Base-by-base conservation (phyloP, 129 eudicot species). In the Smallanthus sonchifolius region DNA sequence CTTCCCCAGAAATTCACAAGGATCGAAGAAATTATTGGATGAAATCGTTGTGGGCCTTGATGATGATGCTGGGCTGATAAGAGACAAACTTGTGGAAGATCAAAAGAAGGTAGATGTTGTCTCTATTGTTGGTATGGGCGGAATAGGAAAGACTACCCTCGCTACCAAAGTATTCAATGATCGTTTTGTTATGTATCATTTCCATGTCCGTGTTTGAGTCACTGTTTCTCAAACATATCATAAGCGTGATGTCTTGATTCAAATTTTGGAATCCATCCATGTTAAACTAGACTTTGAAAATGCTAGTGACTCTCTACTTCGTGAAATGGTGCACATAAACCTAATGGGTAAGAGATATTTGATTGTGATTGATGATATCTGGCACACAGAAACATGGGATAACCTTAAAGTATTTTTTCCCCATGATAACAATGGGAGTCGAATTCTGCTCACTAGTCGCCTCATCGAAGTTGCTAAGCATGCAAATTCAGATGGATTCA, bases 331-430 rank as follows among this genome's bases (percentile, higher is more conserved):
- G 75, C 75, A 68, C 75, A 16, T 32, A 4, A 1, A 13, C 0
- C 63, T 84, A 67, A 40, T 9, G 34, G 71, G 65, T 40, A 34
- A 43, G 62, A 84, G 75, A 56, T 84, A 84, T 68, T 45, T 80
- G 49, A 77, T 84, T 9, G 79, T 80, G 9, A 73, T 77, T 14
- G 85, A 84, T 81, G 88, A 84, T 55, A 37, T 84, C 2, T 77
- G 88, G 83, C 42, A 40, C 20, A 77, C 16, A 0, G 63, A 69
- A n/a, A 77, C 68, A 3, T 84, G 83, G 83, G 66, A 80, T 61
- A 65, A 69, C 15, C 9, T 80, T 14, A 24, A 24, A 24, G 30
- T 24, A 24, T 24, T 24, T 24, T 24, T 24, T 1, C 30, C 30
- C 30, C 30, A 24, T 24, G 30, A 24, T 1, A 24, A 24, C 30